These are phyloP conservation scores for Kokia cookei DNA, from an alignment of 441 rosid genomes.

Conservation along the genomic window DNA sequence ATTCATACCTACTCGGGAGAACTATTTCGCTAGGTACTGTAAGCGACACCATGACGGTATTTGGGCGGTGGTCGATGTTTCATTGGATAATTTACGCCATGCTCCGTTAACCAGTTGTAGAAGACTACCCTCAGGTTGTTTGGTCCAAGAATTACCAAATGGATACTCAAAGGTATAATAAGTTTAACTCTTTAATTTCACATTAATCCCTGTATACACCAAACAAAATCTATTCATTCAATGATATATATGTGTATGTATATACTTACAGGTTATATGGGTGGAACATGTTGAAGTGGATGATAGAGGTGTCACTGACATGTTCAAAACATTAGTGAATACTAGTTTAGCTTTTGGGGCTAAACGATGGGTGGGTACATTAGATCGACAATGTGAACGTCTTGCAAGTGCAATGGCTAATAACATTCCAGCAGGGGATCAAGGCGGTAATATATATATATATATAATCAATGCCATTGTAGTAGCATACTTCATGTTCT, in stretches of 20 bases:
- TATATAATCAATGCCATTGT: background rate
- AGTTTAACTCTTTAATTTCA: background rate
- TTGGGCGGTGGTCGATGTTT: constrained; percentile 98
- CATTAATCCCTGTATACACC: background rate
- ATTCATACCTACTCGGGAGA: constrained; percentile 77
- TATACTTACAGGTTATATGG: constrained; percentile 63
- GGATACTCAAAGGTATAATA: constrained; percentile 84
- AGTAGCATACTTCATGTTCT: too few species aligned
- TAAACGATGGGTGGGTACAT: constrained; percentile 85
- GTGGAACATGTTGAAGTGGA: constrained; percentile 90
- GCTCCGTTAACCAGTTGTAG: constrained; percentile 44
- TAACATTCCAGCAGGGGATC: constrained; percentile 79
- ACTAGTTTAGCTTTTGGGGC: constrained; percentile 93
- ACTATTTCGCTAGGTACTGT: constrained; percentile 82
- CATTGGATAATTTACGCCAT: constrained; percentile 65
- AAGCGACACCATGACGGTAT: constrained; percentile 78
- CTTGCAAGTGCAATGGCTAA: constrained; percentile 89
- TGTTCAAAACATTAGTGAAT: constrained; percentile 59
- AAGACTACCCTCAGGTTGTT: constrained; percentile 93
- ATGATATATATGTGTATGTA: background rate
- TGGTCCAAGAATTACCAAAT: constrained; percentile 81
- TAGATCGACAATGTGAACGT: constrained; percentile 91
- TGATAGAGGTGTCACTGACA: constrained; percentile 63
- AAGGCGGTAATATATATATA: constrained; percentile 50
- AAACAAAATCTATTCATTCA: background rate